These are phyloP conservation scores for Geosmithia flava DNA, from an alignment of 2,329 filamentous ascomycete species.

Conservation along the genomic window DNA sequence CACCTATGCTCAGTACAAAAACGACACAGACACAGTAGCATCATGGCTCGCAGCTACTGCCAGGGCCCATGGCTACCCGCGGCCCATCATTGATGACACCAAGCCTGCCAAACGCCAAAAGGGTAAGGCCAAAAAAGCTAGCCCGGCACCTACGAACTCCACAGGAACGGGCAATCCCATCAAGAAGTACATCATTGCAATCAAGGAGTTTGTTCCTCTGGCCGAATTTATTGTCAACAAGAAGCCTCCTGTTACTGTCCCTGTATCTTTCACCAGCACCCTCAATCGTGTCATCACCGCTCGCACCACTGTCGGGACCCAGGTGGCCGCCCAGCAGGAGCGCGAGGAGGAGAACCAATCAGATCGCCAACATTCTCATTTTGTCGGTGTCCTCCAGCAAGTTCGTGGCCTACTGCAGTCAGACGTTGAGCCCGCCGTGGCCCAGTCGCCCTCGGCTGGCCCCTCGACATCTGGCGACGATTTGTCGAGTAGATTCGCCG, in stretches of 20 bases:
- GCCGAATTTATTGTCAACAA: conserved; percentile 20
- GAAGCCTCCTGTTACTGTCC: conserved; percentile 11
- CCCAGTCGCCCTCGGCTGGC: conserved; percentile 1
- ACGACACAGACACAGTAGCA: conserved; percentile 25
- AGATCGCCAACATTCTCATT: conserved; percentile 16
- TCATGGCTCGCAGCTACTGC: conserved; percentile 28
- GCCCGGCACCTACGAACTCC: not conserved
- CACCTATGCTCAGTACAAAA: conserved; percentile 24
- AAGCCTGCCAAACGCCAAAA: not conserved
- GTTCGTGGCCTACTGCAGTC: conserved; percentile 16
- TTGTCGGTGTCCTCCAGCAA: conserved; percentile 19
- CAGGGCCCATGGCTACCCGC: conserved; percentile 16
- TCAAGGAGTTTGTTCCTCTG: conserved; percentile 23
- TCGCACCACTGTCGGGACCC: conserved; percentile 10
- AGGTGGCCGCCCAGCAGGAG: not conserved
- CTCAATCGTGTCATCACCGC: conserved; percentile 23
- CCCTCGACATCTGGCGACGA: not conserved
- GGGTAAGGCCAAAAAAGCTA: not conserved
- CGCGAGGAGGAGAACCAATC: not conserved
- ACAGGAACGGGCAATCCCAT: not conserved
- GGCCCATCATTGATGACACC: conserved; percentile 7
- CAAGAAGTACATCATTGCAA: conserved; percentile 18
- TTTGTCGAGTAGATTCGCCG: conserved; percentile 18
- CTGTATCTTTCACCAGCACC: conserved; percentile 13
- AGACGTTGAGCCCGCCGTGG: conserved; percentile 7